Conservation (phyloP, 306 rosid genomes). For the Acacia acuminata region DNA sequence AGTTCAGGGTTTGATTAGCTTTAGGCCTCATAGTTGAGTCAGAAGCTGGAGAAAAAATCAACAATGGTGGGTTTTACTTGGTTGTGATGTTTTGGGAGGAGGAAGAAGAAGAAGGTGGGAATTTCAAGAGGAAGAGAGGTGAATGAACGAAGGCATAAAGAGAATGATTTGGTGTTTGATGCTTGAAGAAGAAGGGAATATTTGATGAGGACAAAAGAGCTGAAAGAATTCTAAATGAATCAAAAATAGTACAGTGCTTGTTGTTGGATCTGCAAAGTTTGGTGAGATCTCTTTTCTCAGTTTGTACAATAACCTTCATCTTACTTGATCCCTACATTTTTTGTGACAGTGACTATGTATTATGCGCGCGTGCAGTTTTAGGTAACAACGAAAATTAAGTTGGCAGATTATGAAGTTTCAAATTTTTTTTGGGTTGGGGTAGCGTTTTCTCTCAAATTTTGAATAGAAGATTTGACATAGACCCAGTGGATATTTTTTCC, state of each 20-base stretch:
- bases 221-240: slow-evolving; percentile 48
- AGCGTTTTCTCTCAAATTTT: not conserved
- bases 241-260: slow-evolving; percentile 30
- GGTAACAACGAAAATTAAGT: not conserved
- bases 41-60: not conserved
- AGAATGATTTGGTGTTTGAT: slow-evolving; percentile 8
- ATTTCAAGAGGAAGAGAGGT: not conserved
- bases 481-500: not conserved
- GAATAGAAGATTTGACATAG: not conserved
- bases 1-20: slow-evolving; percentile 49
- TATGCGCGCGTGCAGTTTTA: not conserved
- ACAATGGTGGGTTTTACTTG: slow-evolving; percentile 22
- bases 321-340: not conserved
- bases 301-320: not conserved
- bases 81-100: slow-evolving; percentile 1
- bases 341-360: not conserved
- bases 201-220: slow-evolving; percentile 53
- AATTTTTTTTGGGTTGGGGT: not conserved
- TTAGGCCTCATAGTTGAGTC: slow-evolving; percentile 58
- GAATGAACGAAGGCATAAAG: not conserved
- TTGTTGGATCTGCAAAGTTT: slow-evolving; percentile 51
- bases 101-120: not conserved
- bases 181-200: slow-evolving; percentile 57
- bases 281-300: slow-evolving; percentile 30
- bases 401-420: not conserved